Base-by-base conservation (phyloP, 768 basidiomycete genomes). In the Xerocomellus intermedius region DNA sequence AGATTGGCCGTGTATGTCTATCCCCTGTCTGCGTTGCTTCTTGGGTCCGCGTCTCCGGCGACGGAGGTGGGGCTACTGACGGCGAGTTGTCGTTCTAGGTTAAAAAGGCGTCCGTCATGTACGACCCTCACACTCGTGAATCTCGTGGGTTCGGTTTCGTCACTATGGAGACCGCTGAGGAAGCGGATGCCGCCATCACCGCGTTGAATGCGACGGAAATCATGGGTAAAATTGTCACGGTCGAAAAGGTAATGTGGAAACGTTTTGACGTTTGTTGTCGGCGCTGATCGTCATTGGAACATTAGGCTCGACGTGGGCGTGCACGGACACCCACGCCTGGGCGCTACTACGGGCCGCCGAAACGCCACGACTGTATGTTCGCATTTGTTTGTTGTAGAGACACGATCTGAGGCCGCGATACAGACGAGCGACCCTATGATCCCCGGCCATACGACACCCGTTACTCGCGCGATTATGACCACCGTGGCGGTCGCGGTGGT, bases 301-400 rank as follows among this genome's bases (percentile, higher is more conserved):
- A 52, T 24, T 39, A 92, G 91, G 93, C 93, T 60, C 89, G 92
- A 48, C 87, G 92, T 61, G 93, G 89, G 52, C 87, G 93, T 57
- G 93, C 92, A 17, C 80, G 93, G 60, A 91, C 93, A 13, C 90
- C 96, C 3, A 99, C 96, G 7, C 96, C 96, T 4, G 96, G 96
- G 26, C 77, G 89, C 50, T 99, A 99, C 81, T 92, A 91, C 58
- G 95, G 94, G 0, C 92, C 94, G 44, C 91, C 94, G 42, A 94
- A 95, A 75, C 81, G 90, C 37, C 74, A 77, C 55, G 86, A 87
- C 57, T 70, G 87, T 86, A 63, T 55, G 81, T 71, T 30, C 47
- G 16, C n/a, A 24, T 48, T 21, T 55, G 24, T 52, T 48, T 55
- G 10, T 12, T 36, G 8, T 36, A 12, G 17, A 32, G 6, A n/a